Base-by-base conservation (phyloP, 495 filamentous ascomycete genomes). In the Talaromyces liani region DNA sequence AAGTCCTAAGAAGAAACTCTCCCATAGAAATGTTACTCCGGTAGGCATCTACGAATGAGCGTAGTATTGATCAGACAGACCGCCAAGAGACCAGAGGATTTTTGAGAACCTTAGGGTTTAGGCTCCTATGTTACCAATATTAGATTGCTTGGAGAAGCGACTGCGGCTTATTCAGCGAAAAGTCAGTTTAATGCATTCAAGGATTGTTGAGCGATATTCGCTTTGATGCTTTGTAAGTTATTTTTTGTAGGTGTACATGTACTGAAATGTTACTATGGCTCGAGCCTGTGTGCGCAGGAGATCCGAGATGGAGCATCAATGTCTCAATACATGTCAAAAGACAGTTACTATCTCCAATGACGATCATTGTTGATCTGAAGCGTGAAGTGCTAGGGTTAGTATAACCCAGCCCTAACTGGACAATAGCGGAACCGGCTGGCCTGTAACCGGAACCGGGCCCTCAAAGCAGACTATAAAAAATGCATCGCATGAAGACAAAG, bases 71-170 rank as follows among this genome's bases (percentile, higher is more conserved):
- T 20, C n/a, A 54, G 51, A 55, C 29, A 14, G 24, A 29, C 24
- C 9, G 45, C 51, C 51, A 55, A 55, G 51, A 20, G 20, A 12
- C 18, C 18, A 4, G 6, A 20, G 45, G n/a, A 18, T 4, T 9
- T 47, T 49, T 20, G 18, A 9, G 8, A 41, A 6, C n/a, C 14
- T 55, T 55, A 55, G 24, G 6, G 51, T 20, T 56, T 58, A 58
- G 56, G 56, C 56, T 58, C 6, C 56, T 5, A 10, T 18, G n/a
- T 58, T 58, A 58, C 56, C 56, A 58, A 58, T 34, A 34, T 27
- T 58, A 58, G 56, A 58, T 18, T 6, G 33, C 6, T 41, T 41
- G 4, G 14, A 4, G 2, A 41, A 41, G 36, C 36, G 14, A 49
- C n/a, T 18, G 45, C 45, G 45, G 45, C 16, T 45, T 31, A 31